A percentile compares a stretch with the other conserved stretches of the same genome.
phyloP scores from a whole-genome alignment of 208 protist genomes.

The Leishmania gerbilli region DNA sequence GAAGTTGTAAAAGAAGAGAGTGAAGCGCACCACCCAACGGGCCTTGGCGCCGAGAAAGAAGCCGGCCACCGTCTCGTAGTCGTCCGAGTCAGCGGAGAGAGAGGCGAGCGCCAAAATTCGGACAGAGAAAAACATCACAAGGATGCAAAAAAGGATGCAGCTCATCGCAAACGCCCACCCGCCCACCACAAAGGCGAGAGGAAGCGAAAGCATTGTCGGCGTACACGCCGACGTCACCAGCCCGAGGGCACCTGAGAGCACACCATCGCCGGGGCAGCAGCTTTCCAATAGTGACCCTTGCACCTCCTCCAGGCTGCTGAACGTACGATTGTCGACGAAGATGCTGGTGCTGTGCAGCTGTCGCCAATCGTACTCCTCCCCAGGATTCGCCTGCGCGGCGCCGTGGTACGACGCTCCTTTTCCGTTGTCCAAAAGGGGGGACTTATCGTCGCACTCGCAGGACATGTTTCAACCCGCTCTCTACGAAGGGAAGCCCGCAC shows the following conservation, averaged over 20 bases:
- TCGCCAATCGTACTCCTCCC: constrained; percentile 44
- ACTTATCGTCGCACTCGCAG: constrained; percentile 8
- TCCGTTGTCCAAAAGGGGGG: constrained; percentile 15
- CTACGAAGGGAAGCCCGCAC: not conserved
- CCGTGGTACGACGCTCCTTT: constrained; percentile 17
- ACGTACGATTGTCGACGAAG: constrained; percentile 71
- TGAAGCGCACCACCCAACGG: constrained; percentile 46
- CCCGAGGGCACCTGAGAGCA: constrained; percentile 64
- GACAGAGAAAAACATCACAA: constrained; percentile 69
- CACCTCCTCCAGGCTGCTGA: constrained; percentile 79
- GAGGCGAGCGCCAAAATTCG: constrained; percentile 78
- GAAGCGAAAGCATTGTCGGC: constrained; percentile 74
- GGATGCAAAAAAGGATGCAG: constrained; percentile 60
- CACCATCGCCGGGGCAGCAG: constrained; percentile 74
- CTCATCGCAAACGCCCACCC: constrained; percentile 51
- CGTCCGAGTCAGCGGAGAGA: constrained; percentile 65
- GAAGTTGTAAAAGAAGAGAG: constrained; percentile 84
- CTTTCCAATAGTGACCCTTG: constrained; percentile 63
- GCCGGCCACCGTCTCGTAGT: constrained; percentile 78
- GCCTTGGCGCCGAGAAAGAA: constrained; percentile 69
- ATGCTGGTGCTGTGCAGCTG: constrained; percentile 41
- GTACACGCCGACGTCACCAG: constrained; percentile 72
- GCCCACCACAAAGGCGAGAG: constrained; percentile 71
- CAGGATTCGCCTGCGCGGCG: not conserved
- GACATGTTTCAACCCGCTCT: constrained; percentile 10